phyloP scores from a whole-genome alignment of 768 basidiomycete species.

The Rhodotorula paludigena region DNA sequence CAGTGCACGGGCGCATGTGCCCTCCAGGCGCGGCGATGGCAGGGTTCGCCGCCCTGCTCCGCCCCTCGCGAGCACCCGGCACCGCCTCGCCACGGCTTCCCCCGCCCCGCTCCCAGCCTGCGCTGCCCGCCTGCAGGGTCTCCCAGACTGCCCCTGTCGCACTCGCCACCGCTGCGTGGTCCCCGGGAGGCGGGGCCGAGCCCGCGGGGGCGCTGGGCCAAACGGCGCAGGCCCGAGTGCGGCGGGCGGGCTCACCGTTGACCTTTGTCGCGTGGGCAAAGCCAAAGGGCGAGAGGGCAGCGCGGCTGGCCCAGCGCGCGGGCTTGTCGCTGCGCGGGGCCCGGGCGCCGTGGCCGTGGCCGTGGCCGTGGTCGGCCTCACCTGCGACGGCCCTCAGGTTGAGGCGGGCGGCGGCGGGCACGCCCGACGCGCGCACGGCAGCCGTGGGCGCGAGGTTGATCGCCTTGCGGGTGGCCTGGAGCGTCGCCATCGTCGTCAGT shows the following conservation, averaged over 20 bases:
- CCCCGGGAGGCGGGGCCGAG: no score
- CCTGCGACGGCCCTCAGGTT: slow-evolving; percentile 64
- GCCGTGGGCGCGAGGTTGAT: slow-evolving; percentile 76
- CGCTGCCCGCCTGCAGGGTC: no score
- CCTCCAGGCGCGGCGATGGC: no score
- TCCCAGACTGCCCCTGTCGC: no score
- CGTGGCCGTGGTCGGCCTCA: slow-evolving; percentile 56
- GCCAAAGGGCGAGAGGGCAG: slow-evolving; percentile 47
- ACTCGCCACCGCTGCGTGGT: no score
- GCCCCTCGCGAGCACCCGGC: no score
- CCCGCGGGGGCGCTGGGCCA: not conserved
- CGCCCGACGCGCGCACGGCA: slow-evolving; percentile 69
- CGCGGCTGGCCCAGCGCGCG: slow-evolving; percentile 56
- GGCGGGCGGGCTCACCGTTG: slow-evolving; percentile 55
- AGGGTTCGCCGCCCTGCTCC: no score
- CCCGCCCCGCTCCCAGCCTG: no score
- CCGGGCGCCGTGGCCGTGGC: slow-evolving; percentile 47
- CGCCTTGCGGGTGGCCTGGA: slow-evolving; percentile 56
- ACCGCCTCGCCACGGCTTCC: no score
- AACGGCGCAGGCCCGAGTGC: not conserved
- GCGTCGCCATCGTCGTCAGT: slow-evolving; percentile 1
- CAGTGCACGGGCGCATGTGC: not conserved
- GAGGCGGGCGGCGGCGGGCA: slow-evolving; percentile 69
- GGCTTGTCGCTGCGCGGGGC: slow-evolving; percentile 58
- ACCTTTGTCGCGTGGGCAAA: slow-evolving; percentile 65